Conservation (phyloP, 257 asterid species). For the Solanum ossicruentum region DNA sequence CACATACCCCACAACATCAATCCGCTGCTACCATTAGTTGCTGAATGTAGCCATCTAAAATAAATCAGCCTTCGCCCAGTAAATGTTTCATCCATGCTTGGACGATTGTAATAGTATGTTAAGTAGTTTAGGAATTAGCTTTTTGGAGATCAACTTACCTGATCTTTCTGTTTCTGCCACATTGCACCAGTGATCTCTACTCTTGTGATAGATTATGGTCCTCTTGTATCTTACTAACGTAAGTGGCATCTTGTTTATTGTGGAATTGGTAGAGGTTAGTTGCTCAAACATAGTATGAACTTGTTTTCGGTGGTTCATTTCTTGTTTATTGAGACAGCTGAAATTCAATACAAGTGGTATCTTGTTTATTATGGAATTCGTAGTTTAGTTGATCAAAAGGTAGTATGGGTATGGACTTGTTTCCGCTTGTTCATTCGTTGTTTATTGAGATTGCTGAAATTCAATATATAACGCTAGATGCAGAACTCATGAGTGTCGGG, state of each 20-base stretch:
- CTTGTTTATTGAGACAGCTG: neutral
- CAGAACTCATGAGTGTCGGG: no score
- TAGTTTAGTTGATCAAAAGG: neutral
- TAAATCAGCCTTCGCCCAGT: neutral
- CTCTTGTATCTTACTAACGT: neutral
- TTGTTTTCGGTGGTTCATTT: neutral
- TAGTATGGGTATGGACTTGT: neutral
- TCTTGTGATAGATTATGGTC: neutral
- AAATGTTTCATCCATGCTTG: neutral
- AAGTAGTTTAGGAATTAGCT: neutral
- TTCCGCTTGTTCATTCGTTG: neutral
- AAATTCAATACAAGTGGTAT: neutral
- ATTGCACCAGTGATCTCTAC: neutral
- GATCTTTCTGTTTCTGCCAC: neutral
- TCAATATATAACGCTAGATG: neutral
- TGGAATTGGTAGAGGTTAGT: neutral
- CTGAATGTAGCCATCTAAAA: slow-evolving; percentile 18
- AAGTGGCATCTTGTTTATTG: neutral
- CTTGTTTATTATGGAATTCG: neutral
- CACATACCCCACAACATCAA: slow-evolving; percentile 33
- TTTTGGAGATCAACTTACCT: neutral
- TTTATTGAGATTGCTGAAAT: neutral
- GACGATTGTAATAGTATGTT: neutral
- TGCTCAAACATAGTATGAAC: neutral
- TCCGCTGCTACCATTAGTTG: slow-evolving; percentile 63